A percentile compares a stretch with the other conserved stretches of the same genome.
Evolutionary conservation across 139 green algal genomes (phyloP).

Genomic region (Tetradesmus lagerheimii): DNA sequence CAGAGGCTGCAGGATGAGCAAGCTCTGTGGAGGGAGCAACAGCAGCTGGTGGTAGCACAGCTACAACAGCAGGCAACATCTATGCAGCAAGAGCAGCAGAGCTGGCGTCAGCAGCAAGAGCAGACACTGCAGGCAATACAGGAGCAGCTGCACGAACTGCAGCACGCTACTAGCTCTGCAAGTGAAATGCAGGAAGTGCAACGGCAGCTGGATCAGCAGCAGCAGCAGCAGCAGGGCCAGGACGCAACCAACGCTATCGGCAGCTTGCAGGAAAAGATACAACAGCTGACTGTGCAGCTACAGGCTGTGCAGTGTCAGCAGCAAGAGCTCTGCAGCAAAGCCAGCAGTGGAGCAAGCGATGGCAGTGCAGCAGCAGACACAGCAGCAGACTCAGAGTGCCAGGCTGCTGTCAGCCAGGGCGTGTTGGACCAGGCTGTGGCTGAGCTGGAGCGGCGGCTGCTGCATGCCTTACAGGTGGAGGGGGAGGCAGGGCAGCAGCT

Average conservation of each 20-base stretch:
- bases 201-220: not conserved
- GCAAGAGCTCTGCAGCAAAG: not conserved
- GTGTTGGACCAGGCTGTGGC: not conserved
- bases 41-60: not conserved
- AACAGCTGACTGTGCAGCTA: not conserved
- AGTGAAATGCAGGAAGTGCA: not conserved
- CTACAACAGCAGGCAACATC: not conserved
- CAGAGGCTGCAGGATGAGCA: not conserved
- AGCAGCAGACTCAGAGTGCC: not conserved
- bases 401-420: not conserved
- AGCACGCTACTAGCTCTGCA: not conserved
- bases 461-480: not conserved
- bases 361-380: not conserved
- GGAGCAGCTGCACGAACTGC: not conserved
- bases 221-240: not conserved
- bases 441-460: not conserved
- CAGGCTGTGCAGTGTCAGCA: not conserved
- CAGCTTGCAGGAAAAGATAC: not conserved
- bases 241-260: not conserved
- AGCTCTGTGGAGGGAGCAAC: not conserved
- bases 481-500: conserved; percentile 9
- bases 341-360: not conserved
- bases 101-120: not conserved
- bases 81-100: conserved; percentile 19
- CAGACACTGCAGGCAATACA: not conserved